Percentiles rank a stretch among this genome's conserved stretches.
These are phyloP conservation scores for Paradendryphiella salina DNA, from an alignment of 2,329 filamentous ascomycete species.

Conservation along the genomic window DNA sequence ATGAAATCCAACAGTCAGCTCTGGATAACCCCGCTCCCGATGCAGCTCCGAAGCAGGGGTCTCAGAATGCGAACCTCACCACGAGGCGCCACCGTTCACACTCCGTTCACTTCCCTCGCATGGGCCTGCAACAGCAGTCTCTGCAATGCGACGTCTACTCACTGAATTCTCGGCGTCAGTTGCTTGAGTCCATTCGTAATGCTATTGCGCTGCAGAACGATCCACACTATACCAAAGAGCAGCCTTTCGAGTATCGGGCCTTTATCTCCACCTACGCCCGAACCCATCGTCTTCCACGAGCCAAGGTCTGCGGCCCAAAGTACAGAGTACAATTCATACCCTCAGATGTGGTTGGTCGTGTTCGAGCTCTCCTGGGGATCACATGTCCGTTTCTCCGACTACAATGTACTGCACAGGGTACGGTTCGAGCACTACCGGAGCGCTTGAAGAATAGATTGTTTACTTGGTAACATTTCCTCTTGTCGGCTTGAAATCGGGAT, in stretches of 20 bases:
- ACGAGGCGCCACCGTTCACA: constrained; percentile 14
- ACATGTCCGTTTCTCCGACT: constrained; percentile 19
- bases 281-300: constrained; percentile 31
- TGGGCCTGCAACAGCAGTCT: constrained; percentile 12
- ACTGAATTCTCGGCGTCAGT: constrained; percentile 12
- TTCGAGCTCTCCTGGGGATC: constrained; percentile 12
- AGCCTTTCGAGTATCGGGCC: background rate
- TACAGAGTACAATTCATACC: constrained; percentile 27
- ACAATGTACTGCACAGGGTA: constrained; percentile 10
- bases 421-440: constrained; percentile 18
- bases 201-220: constrained; percentile 10
- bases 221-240: constrained; percentile 18
- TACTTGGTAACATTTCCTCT: background rate
- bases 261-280: constrained; percentile 35
- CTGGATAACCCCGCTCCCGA: constrained; percentile 6
- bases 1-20: constrained; percentile 2
- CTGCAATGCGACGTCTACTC: constrained; percentile 1
- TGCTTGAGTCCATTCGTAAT: constrained; percentile 13
- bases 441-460: constrained; percentile 15
- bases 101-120: constrained; percentile 15
- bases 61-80: constrained; percentile 11
- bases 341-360: constrained; percentile 24
- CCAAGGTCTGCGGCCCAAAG: constrained; percentile 24
- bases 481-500: background rate
- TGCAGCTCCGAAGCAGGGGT: constrained; percentile 5